Percentiles rank a stretch among this genome's conserved stretches.
phyloP scores from a whole-genome alignment of 306 rosid species.

The Quercus cerris region DNA sequence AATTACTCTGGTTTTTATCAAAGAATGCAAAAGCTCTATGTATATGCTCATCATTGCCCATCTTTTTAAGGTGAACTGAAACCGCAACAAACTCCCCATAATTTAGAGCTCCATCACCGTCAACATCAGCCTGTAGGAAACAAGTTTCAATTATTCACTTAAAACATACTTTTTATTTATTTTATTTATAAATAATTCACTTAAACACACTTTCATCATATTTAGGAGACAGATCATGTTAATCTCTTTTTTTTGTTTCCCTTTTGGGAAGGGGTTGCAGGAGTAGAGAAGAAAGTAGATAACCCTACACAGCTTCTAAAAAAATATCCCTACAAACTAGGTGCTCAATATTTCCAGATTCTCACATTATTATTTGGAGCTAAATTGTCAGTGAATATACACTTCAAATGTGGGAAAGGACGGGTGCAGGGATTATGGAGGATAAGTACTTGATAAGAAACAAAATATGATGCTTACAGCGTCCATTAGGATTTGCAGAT shows the following conservation, averaged over 20 bases:
- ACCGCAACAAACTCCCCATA: constrained; percentile 86
- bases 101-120: constrained; percentile 74
- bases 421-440: background rate
- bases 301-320: background rate
- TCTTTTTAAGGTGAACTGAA: constrained; percentile 67
- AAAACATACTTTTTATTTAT: too few species aligned
- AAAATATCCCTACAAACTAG: background rate
- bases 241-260: background rate
- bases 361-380: background rate
- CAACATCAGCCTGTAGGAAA: constrained; percentile 67
- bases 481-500: constrained; percentile 54
- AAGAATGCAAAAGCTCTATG: constrained; percentile 82
- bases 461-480: constrained; percentile 38
- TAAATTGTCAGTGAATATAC: background rate
- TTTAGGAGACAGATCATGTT: background rate
- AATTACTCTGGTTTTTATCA: constrained; percentile 61
- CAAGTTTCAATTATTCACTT: background rate
- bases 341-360: background rate
- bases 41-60: constrained; percentile 83
- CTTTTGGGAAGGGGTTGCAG: background rate
- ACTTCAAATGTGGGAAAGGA: background rate
- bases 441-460: background rate
- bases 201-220: background rate
- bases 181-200: background rate
- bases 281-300: background rate